A percentile compares a stretch with the other conserved stretches of the same genome.
These are phyloP conservation scores for Sporothrix schenckii DNA, from an alignment of 2,329 filamentous ascomycete genomes.

Conservation along the genomic window DNA sequence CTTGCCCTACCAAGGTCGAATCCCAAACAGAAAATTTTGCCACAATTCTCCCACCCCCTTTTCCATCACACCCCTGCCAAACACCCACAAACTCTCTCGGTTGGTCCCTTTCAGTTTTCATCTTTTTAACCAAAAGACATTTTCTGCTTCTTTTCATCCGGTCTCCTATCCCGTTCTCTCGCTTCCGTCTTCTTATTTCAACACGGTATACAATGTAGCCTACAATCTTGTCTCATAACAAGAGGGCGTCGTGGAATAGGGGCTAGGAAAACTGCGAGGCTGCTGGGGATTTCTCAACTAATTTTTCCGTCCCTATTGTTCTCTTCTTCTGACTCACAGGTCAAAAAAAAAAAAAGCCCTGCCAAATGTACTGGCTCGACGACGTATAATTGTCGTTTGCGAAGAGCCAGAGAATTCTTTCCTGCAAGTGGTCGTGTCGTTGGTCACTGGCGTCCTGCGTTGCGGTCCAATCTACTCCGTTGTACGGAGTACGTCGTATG, in stretches of 20 bases:
- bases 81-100: not conserved
- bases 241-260: constrained; percentile 10
- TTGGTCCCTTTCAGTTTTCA: constrained; percentile 6
- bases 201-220: constrained; percentile 16
- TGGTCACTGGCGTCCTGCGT: constrained; percentile 25
- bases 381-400: not conserved
- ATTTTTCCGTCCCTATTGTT: not conserved
- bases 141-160: not conserved
- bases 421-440: constrained; percentile 13
- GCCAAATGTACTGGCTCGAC: not conserved
- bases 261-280: not conserved
- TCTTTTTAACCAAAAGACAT: not conserved
- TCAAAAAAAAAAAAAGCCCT: not conserved
- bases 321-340: not conserved
- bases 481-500: too few species aligned
- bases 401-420: not conserved
- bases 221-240: not conserved
- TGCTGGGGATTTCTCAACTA: not conserved
- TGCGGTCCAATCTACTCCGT: constrained; percentile 28
- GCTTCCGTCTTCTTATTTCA: not conserved
- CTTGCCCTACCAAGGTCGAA: not conserved
- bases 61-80: constrained; percentile 11
- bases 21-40: constrained; percentile 8
- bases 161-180: not conserved
- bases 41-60: constrained; percentile 16